Evolutionary conservation across 2,329 filamentous ascomycete genomes (phyloP).

Genomic region (Xylaria sp.): DNA sequence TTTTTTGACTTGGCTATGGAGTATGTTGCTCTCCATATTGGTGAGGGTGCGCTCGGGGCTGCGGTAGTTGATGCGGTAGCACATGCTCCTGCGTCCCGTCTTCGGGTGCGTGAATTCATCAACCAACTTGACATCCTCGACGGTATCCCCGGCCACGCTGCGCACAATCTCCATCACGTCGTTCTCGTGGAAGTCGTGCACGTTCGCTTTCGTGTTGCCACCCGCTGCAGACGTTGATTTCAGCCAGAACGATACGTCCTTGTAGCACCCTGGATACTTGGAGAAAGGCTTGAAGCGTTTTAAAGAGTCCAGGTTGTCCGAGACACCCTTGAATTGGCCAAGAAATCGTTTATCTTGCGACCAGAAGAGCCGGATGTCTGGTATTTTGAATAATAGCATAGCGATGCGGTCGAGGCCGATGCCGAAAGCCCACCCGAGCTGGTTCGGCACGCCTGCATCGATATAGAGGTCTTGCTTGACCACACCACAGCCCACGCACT

Average conservation of each 20-base stretch:
- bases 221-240: conserved; percentile 53
- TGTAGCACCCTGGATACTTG: conserved; percentile 85
- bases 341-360: conserved; percentile 83
- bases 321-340: conserved; percentile 76
- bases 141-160: conserved; percentile 77
- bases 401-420: conserved; percentile 93
- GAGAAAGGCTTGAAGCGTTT: conserved; percentile 84
- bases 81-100: conserved; percentile 81
- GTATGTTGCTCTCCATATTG: conserved; percentile 75
- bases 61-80: conserved; percentile 92
- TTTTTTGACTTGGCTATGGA: conserved; percentile 72
- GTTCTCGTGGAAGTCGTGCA: conserved; percentile 80
- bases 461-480: conserved; percentile 82
- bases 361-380: conserved; percentile 97
- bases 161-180: conserved; percentile 97
- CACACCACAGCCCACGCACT: conserved; percentile 91
- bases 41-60: conserved; percentile 90
- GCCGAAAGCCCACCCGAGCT: conserved; percentile 94
- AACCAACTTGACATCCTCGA: conserved; percentile 84
- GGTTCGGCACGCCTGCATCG: conserved; percentile 74
- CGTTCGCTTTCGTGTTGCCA: conserved; percentile 50
- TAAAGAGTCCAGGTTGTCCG: conserved; percentile 54
- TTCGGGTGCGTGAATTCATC: conserved; percentile 91
- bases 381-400: conserved; percentile 96
- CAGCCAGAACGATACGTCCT: conserved; percentile 96